Evolutionary conservation across 2,329 filamentous ascomycete species (phyloP).

Genomic region (Cryphonectria nitschkei): DNA sequence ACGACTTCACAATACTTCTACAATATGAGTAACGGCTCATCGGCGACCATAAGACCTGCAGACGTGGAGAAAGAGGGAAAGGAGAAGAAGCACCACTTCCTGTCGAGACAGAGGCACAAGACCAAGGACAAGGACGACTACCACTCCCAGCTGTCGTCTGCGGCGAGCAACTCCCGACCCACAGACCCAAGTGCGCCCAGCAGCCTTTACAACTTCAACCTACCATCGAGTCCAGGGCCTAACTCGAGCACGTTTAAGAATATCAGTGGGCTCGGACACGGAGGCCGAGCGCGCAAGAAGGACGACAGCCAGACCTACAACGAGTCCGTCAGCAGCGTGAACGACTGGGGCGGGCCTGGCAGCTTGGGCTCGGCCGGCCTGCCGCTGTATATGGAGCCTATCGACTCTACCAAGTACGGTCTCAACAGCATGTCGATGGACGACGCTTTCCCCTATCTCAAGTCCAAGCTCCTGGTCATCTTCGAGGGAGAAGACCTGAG

Average conservation of each 20-base stretch:
- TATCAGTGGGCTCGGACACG: slow-evolving; percentile 81
- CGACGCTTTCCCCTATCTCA: slow-evolving; percentile 82
- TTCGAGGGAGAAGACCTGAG: slow-evolving; percentile 82
- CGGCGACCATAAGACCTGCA: slow-evolving; percentile 72
- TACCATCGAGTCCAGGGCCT: slow-evolving; percentile 72
- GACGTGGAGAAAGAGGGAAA: slow-evolving; percentile 69
- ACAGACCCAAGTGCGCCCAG: slow-evolving; percentile 75
- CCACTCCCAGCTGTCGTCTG: slow-evolving; percentile 73
- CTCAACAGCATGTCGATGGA: slow-evolving; percentile 73
- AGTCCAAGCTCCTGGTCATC: slow-evolving; percentile 74
- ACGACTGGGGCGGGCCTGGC: slow-evolving; percentile 58
- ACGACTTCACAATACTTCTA: slow-evolving; percentile 67
- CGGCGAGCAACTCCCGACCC: slow-evolving; percentile 75
- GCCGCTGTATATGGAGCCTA: slow-evolving; percentile 54
- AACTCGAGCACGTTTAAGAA: slow-evolving; percentile 74
- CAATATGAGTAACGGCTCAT: slow-evolving; percentile 74
- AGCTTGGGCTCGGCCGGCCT: slow-evolving; percentile 52
- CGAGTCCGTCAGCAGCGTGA: slow-evolving; percentile 48
- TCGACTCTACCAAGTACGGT: slow-evolving; percentile 63
- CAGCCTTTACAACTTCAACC: slow-evolving; percentile 77
- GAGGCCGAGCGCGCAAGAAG: slow-evolving; percentile 72
- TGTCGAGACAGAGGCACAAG: slow-evolving; percentile 80
- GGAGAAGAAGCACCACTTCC: slow-evolving; percentile 78
- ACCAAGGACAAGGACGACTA: slow-evolving; percentile 73
- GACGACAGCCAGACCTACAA: slow-evolving; percentile 66